These are phyloP conservation scores for Petunia axillaris DNA, from an alignment of 257 asterid species.

Conservation along the genomic window DNA sequence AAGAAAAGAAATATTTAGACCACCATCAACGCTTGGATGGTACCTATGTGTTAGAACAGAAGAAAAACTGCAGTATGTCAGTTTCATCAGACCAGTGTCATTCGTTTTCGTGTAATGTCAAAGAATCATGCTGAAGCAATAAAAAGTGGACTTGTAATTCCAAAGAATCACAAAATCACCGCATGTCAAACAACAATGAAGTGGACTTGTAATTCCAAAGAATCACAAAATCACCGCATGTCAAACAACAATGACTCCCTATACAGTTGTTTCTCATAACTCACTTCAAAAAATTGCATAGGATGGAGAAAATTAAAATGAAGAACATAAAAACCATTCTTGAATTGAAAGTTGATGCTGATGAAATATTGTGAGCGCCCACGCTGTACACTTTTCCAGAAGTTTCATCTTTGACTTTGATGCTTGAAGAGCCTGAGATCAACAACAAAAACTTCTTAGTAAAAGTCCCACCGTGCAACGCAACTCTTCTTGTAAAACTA, in stretches of 20 bases:
- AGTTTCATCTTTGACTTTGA: constrained; percentile 63
- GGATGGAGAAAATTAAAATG: constrained; percentile 39
- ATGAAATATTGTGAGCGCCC: constrained; percentile 59
- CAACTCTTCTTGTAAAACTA: neutral
- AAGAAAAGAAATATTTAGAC: neutral
- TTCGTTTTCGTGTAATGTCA: constrained; percentile 17
- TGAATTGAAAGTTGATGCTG: constrained; percentile 40
- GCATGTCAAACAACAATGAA: neutral
- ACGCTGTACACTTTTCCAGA: constrained; percentile 59
- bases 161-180: constrained; percentile 33
- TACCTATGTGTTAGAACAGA: constrained; percentile 9
- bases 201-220: constrained; percentile 31
- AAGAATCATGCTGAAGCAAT: constrained; percentile 26
- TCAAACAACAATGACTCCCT: neutral
- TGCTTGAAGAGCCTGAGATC: constrained; percentile 74
- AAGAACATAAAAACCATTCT: constrained; percentile 44
- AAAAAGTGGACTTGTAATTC: constrained; percentile 23
- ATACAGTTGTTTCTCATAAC: neutral
- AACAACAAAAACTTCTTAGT: neutral
- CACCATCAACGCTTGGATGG: neutral
- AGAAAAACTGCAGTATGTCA: neutral
- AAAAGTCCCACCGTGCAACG: neutral
- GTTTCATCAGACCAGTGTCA: neutral
- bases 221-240: constrained; percentile 25
- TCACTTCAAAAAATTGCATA: constrained; percentile 44